Percentiles rank a stretch among this genome's conserved stretches.
Evolutionary conservation across 108 stramenopile genomes (phyloP).

Genomic region (Phaeodactylum tricornutum): DNA sequence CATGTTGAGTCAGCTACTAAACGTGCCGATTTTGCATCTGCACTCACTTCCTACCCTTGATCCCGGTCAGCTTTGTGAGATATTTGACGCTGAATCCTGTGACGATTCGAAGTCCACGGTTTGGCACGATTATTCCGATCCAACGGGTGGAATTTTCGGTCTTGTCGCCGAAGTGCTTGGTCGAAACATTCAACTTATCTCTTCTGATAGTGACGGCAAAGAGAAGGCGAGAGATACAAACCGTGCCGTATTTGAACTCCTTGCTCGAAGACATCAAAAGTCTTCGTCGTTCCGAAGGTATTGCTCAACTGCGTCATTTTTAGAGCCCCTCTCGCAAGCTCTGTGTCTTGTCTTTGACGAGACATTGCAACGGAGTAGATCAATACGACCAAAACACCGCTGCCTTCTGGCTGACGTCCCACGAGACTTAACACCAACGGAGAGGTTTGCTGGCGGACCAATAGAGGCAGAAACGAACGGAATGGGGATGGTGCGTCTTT

Average conservation of each 20-base stretch:
- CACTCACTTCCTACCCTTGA: conserved; percentile 65
- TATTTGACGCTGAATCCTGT: conserved; percentile 64
- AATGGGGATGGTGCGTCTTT: conserved; percentile 59
- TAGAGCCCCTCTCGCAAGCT: conserved; percentile 76
- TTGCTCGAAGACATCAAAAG: conserved; percentile 60
- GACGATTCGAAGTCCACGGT: background rate
- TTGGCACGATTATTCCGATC: conserved; percentile 26
- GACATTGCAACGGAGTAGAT: too few species aligned
- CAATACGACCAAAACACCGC: background rate
- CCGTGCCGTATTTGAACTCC: conserved; percentile 63
- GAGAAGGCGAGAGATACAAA: conserved; percentile 68
- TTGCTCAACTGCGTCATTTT: conserved; percentile 61
- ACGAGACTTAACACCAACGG: conserved; percentile 26
- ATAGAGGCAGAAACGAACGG: conserved; percentile 34
- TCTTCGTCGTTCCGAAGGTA: conserved; percentile 76
- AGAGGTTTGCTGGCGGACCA: conserved; percentile 43
- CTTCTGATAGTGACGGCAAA: conserved; percentile 56
- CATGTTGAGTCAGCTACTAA: conserved; percentile 69
- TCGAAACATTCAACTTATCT: conserved; percentile 75
- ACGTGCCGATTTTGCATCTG: conserved; percentile 70
- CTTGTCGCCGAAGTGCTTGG: conserved; percentile 79
- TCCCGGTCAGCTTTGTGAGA: conserved; percentile 59
- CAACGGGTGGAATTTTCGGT: conserved; percentile 73
- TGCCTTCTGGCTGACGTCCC: conserved; percentile 21
- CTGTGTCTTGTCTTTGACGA: conserved; percentile 60